Base-by-base conservation (phyloP, 805 yeast species). In the Candida verbasci region DNA sequence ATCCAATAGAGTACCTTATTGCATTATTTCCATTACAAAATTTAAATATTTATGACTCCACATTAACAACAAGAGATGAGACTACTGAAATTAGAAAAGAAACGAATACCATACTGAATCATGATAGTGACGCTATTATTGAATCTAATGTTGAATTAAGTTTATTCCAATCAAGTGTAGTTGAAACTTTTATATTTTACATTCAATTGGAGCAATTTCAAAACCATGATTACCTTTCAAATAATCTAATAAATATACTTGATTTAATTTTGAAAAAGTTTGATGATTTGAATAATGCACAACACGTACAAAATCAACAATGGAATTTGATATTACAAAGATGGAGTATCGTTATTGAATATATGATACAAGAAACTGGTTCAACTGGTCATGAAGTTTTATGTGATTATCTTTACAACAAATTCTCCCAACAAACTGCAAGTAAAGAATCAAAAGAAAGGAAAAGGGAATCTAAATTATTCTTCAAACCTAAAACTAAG, bases 131-230 rank as follows among this genome's bases (percentile, higher is more conserved):
- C 27, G 40, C 53, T 6, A 44, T 50, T 11, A 51, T 58, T 17
- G 33, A 47, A 9, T 10, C 48, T 2, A 47, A 47, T 30, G 42
- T 55, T 3, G 53, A 49, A 16, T 37, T 41, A 17, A 35, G 45
- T 5, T 46, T 60, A 12, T 44, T 43, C 21, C 68, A 65, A 37
- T 44, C 55, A 1, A 62, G 69, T 10, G 39, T 57, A 2, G 49
- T 55, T 7, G 69, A 65, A 42, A 37, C 68, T 0, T 32, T 67
- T 12, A 47, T 66, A 6, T 43, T 62, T 27, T 66, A 63, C 39
- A 43, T 63, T 23, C 72, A 67, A 44, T 49, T 68, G 12, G 67
- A 64, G 39, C 68, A 60, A 42, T 58, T 65, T 32, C 72, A 64
- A 38, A 52, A 61, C 34, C 46, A 56, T 1, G 68, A 64, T n/a